Percentiles rank a stretch among this genome's conserved stretches.
Conservation (phyloP, 225 moss, liverwort and hornwort species). For the Physcomitrium patens region DNA sequence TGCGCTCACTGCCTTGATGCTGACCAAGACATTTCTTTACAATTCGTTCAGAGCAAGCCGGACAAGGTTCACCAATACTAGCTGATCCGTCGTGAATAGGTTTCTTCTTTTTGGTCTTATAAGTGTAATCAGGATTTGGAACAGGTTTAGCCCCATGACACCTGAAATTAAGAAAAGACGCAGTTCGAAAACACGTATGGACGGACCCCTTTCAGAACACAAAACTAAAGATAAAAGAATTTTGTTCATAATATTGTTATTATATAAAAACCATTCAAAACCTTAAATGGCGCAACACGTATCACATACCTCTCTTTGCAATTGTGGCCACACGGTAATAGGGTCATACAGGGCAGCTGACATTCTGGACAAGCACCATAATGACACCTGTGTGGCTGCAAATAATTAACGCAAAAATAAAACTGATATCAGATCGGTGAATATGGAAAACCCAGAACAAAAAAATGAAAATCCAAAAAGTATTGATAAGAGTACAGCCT, state of each 20-base stretch:
- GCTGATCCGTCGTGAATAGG: slow-evolving; percentile 37
- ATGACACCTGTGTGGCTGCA: slow-evolving; percentile 88
- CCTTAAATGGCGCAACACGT: neutral
- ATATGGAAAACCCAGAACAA: neutral
- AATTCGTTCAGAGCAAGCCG: slow-evolving; percentile 75
- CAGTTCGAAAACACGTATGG: neutral
- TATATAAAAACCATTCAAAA: neutral
- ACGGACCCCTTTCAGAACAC: slow-evolving; percentile 2
- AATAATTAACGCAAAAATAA: slow-evolving; percentile 2
- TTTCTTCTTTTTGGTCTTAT: slow-evolving; percentile 78
- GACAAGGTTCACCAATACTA: slow-evolving; percentile 67
- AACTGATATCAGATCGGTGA: neutral
- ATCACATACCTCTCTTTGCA: slow-evolving; percentile 65
- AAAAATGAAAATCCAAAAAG: neutral
- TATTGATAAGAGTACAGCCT: too few relatives aligned
- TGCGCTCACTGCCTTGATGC: slow-evolving; percentile 77
- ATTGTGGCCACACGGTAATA: slow-evolving; percentile 68
- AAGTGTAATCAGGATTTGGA: slow-evolving; percentile 80
- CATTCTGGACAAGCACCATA: slow-evolving; percentile 86
- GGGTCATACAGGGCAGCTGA: slow-evolving; percentile 60
- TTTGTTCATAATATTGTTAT: too few relatives aligned
- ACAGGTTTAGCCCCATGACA: slow-evolving; percentile 83
- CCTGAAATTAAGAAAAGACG: slow-evolving; percentile 45
- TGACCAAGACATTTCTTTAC: slow-evolving; percentile 77
- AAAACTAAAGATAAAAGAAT: neutral